phyloP scores from a whole-genome alignment of 495 filamentous ascomycete genomes.

The Penicillium egyptiacum region DNA sequence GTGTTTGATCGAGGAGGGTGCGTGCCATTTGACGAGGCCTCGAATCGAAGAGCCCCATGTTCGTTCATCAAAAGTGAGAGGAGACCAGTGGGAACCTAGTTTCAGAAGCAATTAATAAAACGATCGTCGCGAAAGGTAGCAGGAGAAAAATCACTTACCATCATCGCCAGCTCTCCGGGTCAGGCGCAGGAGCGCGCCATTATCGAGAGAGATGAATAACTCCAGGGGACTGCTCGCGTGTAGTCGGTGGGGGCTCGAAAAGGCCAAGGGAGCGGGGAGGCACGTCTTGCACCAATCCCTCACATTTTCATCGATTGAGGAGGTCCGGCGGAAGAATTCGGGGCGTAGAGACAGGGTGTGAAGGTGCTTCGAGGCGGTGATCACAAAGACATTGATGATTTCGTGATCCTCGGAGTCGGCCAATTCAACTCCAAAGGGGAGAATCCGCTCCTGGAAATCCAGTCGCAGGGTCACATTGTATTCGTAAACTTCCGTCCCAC shows the following conservation, averaged over 20 bases:
- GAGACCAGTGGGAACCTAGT: slow-evolving; percentile 65
- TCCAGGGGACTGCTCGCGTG: slow-evolving; percentile 68
- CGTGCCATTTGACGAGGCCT: slow-evolving; percentile 68
- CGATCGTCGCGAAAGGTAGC: not conserved
- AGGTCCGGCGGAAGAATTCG: slow-evolving; percentile 70
- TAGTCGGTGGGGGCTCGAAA: slow-evolving; percentile 79
- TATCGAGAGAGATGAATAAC: slow-evolving; percentile 75
- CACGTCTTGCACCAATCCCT: slow-evolving; percentile 75
- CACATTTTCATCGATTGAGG: slow-evolving; percentile 67
- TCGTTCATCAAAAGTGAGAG: slow-evolving; percentile 74
- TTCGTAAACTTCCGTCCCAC: slow-evolving; percentile 60
- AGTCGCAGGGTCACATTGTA: slow-evolving; percentile 72
- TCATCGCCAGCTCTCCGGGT: slow-evolving; percentile 64
- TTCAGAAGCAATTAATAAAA: slow-evolving; percentile 4
- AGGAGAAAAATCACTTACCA: slow-evolving; percentile 45
- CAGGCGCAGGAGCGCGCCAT: slow-evolving; percentile 77
- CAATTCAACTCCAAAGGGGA: slow-evolving; percentile 73
- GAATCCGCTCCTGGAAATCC: slow-evolving; percentile 68
- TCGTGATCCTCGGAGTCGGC: slow-evolving; percentile 77
- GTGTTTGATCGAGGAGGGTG: slow-evolving; percentile 63
- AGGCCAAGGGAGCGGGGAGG: slow-evolving; percentile 66
- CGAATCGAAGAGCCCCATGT: slow-evolving; percentile 74
- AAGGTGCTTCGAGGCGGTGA: slow-evolving; percentile 75
- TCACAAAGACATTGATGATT: slow-evolving; percentile 72
- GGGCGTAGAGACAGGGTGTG: slow-evolving; percentile 77